These are phyloP conservation scores for Saccharomyces hybrid DNA, from an alignment of 1,139 yeast species.

Conservation along the genomic window DNA sequence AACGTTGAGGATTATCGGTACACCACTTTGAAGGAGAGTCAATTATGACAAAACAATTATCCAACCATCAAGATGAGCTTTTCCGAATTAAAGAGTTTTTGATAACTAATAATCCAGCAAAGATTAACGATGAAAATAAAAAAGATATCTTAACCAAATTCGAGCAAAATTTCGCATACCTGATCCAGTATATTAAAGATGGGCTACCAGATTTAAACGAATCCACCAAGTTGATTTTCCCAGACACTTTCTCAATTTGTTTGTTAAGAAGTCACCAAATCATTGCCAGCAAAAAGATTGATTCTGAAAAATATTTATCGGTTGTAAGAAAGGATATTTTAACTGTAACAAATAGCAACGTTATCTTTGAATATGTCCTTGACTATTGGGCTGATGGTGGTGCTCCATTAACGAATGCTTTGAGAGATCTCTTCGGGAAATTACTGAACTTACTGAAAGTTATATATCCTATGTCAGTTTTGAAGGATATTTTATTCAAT, in stretches of 20 bases:
- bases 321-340: constrained; percentile 18
- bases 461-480: constrained; percentile 17
- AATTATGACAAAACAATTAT: neutral
- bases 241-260: constrained; percentile 62
- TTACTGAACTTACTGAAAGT: constrained; percentile 37
- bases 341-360: constrained; percentile 29
- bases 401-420: constrained; percentile 60
- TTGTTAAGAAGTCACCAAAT: constrained; percentile 39
- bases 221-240: constrained; percentile 35
- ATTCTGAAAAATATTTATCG: constrained; percentile 7
- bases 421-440: constrained; percentile 51
- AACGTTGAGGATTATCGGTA: neutral
- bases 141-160: constrained; percentile 7
- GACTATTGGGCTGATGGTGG: constrained; percentile 68
- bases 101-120: constrained; percentile 12
- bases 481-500: constrained; percentile 26
- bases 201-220: constrained; percentile 8
- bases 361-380: constrained; percentile 47
- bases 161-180: constrained; percentile 5
- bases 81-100: constrained; percentile 9
- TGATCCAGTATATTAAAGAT: constrained; percentile 8
- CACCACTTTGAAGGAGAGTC: neutral
- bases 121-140: constrained; percentile 8
- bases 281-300: constrained; percentile 13
- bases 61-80: neutral